Evolutionary conservation across 2,329 filamentous ascomycete species (phyloP), one percentile per base, ranked within the genome.

Genomic region (Fusarium foetens): DNA sequence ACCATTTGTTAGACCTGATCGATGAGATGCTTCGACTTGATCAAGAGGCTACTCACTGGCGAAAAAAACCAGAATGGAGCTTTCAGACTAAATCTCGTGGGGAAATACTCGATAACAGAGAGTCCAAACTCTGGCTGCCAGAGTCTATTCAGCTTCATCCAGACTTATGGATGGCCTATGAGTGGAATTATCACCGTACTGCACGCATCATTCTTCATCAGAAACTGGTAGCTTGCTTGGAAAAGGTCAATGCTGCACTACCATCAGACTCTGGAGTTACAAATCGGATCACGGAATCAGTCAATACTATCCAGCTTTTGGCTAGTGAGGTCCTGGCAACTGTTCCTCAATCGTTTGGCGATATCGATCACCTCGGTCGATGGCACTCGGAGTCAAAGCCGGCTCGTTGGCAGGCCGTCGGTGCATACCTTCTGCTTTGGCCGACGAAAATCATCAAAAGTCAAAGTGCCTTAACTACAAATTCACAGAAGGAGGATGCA

Each of bases 81-180:
- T 83, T 80, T 58, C 76, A 62, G 17, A 77, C 59, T 2, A 27
- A 81, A 25, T 25, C 57, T 31, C 67, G 66, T 17, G 60, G 59
- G 10, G 73, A 79, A 5, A 58, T 79, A 17, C 54, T 55, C 2
- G 69, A 60, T 5, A 36, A 25, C 6, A 14, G 43, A 21, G 57
- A 36, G 21, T 41, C 31, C 7, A 51, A 36, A 1, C 45, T 35
- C 6, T 63, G 51, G 54, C 62, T 79, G 19, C 76, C 79, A 3
- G 73, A 73, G 4, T 75, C 62, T 2, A 65, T 83, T 14, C 75
- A 83, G 59, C 65, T 84, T 6, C 82, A 83, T 58, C 63, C 73
- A 7, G 82, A 83, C 68, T 57, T 83, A 1, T 83, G 82, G 82
- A 81, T 81, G 63, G 78, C 80, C 8, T 84, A 84, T 45, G 82